Base-by-base conservation (phyloP, 306 rosid genomes). In the Quercus aquifolioides region DNA sequence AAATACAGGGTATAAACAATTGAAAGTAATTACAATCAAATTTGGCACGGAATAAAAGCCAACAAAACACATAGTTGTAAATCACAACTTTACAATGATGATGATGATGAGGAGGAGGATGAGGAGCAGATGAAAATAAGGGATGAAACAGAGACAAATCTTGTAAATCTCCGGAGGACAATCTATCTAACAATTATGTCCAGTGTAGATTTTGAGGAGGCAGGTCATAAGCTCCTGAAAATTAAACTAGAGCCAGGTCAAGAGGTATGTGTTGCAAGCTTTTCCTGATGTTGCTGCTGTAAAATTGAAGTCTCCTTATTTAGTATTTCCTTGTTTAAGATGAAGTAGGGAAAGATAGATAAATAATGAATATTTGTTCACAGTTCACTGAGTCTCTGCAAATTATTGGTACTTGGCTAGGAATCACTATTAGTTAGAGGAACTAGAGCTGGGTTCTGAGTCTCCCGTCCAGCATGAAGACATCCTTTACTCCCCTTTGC, bases 191-290 rank as follows among this genome's bases (percentile, higher is more conserved):
- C 98, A 30, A 95, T 95, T 55, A 95, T 95, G 99, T 93, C 98
- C 69, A 91, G 96, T 88, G 97, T 90, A 57, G 97, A 95, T 85
- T 95, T 95, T 82, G 99, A 93, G 92, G 99, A 95, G 84, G 99
- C 98, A 4, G 94, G 99, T 77, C 99, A 95, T 79, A 93, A 93
- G 84, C 99, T 95, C 76, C 88, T 93, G 59, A 91, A 95, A 86
- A 95, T 95, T 79, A 94, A 91, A 88, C 91, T 95, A 5, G 99
- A 95, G 93, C 91, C 99, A 12, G 99, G 99, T 63, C 99, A 92
- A 83, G 99, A 94, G 94, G 95, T 91, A 84, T 80, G 94, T 77
- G 59, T 64, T 71, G 11, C 68, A 54, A 58, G 49, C 33, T 68
- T 28, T 84, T 76, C n/a, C 74, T 41, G 8, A 41, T 41, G 49